Evolutionary conservation across 78 protist species (phyloP).

Genomic region (slime mould (Dictyostelium discoideum)): DNA sequence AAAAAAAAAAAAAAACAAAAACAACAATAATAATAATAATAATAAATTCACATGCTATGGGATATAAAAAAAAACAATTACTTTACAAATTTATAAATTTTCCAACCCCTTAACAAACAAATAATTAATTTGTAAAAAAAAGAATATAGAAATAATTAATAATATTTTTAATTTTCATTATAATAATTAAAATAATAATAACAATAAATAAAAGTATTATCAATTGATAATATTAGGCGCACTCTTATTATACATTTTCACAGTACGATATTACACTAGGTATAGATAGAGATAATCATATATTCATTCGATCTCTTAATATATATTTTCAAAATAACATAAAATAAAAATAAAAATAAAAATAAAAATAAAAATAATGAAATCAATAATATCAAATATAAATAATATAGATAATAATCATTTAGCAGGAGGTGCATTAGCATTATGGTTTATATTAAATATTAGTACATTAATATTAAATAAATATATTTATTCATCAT

Average conservation of each 20-base stretch:
- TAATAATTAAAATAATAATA: neutral
- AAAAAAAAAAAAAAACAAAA: neutral
- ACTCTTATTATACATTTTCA: too few relatives aligned
- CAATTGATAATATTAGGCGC: too few relatives aligned
- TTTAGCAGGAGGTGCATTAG: conserved; percentile 29
- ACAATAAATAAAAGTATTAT: too few relatives aligned
- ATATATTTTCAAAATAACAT: too few relatives aligned
- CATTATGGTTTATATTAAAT: conserved; percentile 63
- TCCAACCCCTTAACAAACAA: neutral
- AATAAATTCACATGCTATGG: neutral
- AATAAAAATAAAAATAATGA: neutral
- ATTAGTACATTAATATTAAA: conserved; percentile 66
- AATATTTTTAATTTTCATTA: neutral
- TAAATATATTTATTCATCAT: conserved; percentile 48
- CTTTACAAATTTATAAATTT: neutral
- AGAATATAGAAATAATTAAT: neutral
- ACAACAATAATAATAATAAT: neutral
- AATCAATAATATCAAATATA: neutral
- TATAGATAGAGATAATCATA: too few relatives aligned
- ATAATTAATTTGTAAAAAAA: neutral
- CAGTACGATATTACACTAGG: too few relatives aligned
- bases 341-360: neutral
- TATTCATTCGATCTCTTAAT: too few relatives aligned
- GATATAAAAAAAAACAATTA: neutral
- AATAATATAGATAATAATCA: conserved; percentile 4